Evolutionary conservation across 1,139 yeast genomes (phyloP).

Genomic region (Yamadazyma atlantica): DNA sequence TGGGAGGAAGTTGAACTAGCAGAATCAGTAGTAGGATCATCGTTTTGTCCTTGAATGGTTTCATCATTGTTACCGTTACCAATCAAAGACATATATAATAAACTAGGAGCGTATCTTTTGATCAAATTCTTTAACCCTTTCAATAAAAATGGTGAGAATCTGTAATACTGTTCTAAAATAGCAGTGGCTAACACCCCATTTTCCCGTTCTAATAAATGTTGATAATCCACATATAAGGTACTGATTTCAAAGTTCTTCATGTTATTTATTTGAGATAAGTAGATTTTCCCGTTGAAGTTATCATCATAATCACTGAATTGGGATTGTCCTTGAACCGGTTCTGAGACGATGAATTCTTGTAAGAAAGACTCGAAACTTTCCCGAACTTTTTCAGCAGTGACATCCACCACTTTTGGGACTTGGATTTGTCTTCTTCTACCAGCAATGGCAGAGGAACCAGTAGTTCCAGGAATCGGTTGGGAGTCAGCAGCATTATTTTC

Average conservation of each 20-base stretch:
- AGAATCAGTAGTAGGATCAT: conserved; percentile 10
- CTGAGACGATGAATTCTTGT: conserved; percentile 49
- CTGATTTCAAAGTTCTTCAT: conserved; percentile 75
- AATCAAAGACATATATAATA: conserved; percentile 51
- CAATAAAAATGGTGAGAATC: conserved; percentile 83
- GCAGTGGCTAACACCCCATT: conserved; percentile 91
- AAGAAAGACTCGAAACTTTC: conserved; percentile 87
- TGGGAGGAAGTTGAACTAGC: conserved; percentile 27
- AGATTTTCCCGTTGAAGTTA: conserved; percentile 55
- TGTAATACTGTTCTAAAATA: conserved; percentile 83
- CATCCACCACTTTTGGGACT: conserved; percentile 85
- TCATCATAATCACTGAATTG: conserved; percentile 24
- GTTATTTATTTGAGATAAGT: conserved; percentile 77
- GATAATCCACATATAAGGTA: conserved; percentile 83
- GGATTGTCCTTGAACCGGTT: conserved; percentile 22
- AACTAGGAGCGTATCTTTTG: conserved; percentile 72
- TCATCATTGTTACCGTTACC: conserved; percentile 22
- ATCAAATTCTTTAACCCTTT: conserved; percentile 73
- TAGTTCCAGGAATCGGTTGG: conserved; percentile 13
- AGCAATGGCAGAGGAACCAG: conserved; percentile 21
- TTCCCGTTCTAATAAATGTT: conserved; percentile 72
- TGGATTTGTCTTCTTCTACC: conserved; percentile 56
- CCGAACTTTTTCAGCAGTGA: conserved; percentile 90
- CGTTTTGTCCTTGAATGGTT: conserved; percentile 25
- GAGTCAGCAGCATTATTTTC: conserved; percentile 17